phyloP scores from a whole-genome alignment of 2,329 filamentous ascomycete genomes.

The Hymenoscyphus occultus region DNA sequence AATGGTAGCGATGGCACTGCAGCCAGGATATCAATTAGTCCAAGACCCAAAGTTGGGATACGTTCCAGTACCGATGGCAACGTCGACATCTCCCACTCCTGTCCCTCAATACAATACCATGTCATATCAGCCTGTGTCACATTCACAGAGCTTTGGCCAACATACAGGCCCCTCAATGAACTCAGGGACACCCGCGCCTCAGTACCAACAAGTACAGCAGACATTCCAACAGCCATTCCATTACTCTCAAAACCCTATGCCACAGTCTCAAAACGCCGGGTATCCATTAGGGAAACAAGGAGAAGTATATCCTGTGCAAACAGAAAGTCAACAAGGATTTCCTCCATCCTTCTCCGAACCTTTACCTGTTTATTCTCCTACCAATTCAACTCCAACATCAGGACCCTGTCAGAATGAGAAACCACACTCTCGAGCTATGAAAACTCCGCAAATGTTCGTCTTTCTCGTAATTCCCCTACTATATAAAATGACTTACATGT shows the following conservation, averaged over 20 bases:
- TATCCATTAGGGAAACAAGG: constrained; percentile 5
- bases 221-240: background rate
- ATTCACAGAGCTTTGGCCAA: constrained; percentile 14
- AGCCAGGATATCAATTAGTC: constrained; percentile 6
- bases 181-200: background rate
- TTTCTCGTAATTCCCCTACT: background rate
- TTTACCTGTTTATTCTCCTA: constrained; percentile 7
- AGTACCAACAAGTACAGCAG: constrained; percentile 14
- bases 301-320: constrained; percentile 6
- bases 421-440: background rate
- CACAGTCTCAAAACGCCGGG: background rate
- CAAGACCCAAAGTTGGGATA: constrained; percentile 12
- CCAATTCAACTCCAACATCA: background rate
- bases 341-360: constrained; percentile 8
- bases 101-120: background rate
- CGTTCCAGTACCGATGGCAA: background rate
- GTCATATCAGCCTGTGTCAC: constrained; percentile 1
- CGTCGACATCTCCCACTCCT: background rate
- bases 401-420: background rate
- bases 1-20: constrained; percentile 11
- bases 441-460: constrained; percentile 6
- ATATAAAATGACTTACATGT: background rate
- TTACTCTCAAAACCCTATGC: background rate
- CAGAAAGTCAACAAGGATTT: background rate
- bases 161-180: background rate